Conservation (phyloP, 148 eudicot species). For the Rheum nobile region DNA sequence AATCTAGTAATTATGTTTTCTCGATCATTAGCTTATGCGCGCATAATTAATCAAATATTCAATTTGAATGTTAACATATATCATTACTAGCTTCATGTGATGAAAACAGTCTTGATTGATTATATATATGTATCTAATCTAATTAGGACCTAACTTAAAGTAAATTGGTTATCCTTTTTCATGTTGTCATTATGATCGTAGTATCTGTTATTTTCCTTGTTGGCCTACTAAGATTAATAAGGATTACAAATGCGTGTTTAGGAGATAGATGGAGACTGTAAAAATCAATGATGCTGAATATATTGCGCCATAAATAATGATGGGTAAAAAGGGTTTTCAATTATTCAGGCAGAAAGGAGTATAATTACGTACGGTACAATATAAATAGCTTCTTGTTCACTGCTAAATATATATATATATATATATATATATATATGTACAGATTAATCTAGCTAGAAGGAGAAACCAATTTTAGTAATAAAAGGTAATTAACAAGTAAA, state of each 20-base stretch:
- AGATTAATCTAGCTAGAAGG: background rate
- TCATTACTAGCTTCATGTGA: too few species aligned
- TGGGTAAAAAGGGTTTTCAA: background rate
- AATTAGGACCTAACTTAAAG: background rate
- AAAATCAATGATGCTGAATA: background rate
- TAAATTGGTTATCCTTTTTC: background rate
- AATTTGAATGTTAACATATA: too few species aligned
- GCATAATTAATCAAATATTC: too few species aligned
- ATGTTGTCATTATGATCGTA: background rate
- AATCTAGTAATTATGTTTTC: too few species aligned
- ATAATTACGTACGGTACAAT: background rate
- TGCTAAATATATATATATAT: too few species aligned
- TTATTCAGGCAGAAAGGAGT: constrained; percentile 6
- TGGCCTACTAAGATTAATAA: background rate
- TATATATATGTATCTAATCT: background rate
- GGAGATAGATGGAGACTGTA: background rate
- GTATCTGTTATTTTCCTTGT: background rate
- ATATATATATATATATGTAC: background rate
- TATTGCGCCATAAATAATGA: background rate
- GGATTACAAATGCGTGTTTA: background rate
- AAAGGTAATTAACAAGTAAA: background rate
- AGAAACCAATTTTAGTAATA: background rate
- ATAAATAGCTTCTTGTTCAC: too few species aligned
- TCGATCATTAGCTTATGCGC: too few species aligned
- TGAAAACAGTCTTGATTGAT: background rate